phyloP scores from a whole-genome alignment of 2,329 filamentous ascomycete genomes.

The Penicillium crustosum region DNA sequence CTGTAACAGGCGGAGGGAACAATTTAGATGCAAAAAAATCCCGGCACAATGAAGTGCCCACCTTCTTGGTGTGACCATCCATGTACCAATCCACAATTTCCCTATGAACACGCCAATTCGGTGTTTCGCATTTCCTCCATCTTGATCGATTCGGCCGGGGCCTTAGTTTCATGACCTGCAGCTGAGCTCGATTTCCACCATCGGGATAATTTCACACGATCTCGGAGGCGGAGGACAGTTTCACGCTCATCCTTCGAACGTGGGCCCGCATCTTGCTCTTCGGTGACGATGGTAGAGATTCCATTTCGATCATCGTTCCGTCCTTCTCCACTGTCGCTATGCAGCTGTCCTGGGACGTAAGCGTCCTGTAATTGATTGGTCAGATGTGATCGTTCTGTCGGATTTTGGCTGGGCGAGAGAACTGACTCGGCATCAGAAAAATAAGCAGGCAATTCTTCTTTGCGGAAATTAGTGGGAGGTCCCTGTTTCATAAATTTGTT shows the following conservation, averaged over 20 bases:
- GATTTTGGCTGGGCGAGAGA: slow-evolving; percentile 18
- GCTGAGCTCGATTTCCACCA: slow-evolving; percentile 14
- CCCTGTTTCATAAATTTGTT: slow-evolving; percentile 34
- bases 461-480: slow-evolving; percentile 45
- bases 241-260: slow-evolving; percentile 33
- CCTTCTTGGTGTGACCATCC: slow-evolving; percentile 41
- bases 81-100: neutral
- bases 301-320: slow-evolving; percentile 24
- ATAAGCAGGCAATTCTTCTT: slow-evolving; percentile 42
- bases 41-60: slow-evolving; percentile 46
- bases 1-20: slow-evolving; percentile 18
- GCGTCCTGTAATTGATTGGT: slow-evolving; percentile 33
- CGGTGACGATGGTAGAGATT: slow-evolving; percentile 27
- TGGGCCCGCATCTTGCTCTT: slow-evolving; percentile 32
- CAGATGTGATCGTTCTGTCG: slow-evolving; percentile 25
- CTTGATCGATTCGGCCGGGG: neutral
- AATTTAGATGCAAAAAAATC: slow-evolving; percentile 36
- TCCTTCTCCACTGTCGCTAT: slow-evolving; percentile 32
- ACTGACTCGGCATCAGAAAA: slow-evolving; percentile 43
- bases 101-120: neutral
- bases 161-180: slow-evolving; percentile 8
- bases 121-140: slow-evolving; percentile 3
- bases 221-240: slow-evolving; percentile 21
- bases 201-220: slow-evolving; percentile 17
- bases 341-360: slow-evolving; percentile 35